Conservation (phyloP, 2,329 filamentous ascomycete species). For the Fusarium sp. region DNA sequence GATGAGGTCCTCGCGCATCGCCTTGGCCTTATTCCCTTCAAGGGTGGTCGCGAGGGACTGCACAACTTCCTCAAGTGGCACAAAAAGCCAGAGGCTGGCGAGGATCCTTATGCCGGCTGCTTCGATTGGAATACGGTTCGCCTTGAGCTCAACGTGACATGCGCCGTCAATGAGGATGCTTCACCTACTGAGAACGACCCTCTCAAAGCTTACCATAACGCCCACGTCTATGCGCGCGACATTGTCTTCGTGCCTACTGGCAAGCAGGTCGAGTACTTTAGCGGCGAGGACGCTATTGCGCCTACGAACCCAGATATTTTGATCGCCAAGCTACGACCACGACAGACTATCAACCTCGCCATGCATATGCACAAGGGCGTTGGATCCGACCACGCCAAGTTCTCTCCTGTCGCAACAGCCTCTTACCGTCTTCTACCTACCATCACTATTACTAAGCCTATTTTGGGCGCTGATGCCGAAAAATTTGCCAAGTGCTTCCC, state of each 20-base stretch:
- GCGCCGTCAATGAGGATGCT: slow-evolving; percentile 82
- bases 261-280: slow-evolving; percentile 77
- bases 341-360: slow-evolving; percentile 85
- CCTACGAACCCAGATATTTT: slow-evolving; percentile 93
- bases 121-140: slow-evolving; percentile 90
- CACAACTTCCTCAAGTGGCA: slow-evolving; percentile 84
- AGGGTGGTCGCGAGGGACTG: slow-evolving; percentile 81
- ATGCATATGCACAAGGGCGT: slow-evolving; percentile 97
- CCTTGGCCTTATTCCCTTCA: slow-evolving; percentile 90
- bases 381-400: slow-evolving; percentile 95
- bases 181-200: slow-evolving; percentile 82
- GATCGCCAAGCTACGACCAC: slow-evolving; percentile 91
- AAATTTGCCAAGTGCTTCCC: slow-evolving; percentile 95
- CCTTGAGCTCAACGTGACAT: slow-evolving; percentile 81
- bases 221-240: slow-evolving; percentile 83
- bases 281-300: slow-evolving; percentile 74
- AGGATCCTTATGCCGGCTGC: slow-evolving; percentile 69
- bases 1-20: slow-evolving; percentile 95
- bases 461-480: slow-evolving; percentile 85
- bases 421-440: slow-evolving; percentile 91
- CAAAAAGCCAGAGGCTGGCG: slow-evolving; percentile 74
- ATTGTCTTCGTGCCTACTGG: slow-evolving; percentile 83
- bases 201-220: slow-evolving; percentile 84
- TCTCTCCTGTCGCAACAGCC: slow-evolving; percentile 94
- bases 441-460: slow-evolving; percentile 86